Conservation (phyloP, 1,139 yeast species). For the Blastobotrys buckinghamii region DNA sequence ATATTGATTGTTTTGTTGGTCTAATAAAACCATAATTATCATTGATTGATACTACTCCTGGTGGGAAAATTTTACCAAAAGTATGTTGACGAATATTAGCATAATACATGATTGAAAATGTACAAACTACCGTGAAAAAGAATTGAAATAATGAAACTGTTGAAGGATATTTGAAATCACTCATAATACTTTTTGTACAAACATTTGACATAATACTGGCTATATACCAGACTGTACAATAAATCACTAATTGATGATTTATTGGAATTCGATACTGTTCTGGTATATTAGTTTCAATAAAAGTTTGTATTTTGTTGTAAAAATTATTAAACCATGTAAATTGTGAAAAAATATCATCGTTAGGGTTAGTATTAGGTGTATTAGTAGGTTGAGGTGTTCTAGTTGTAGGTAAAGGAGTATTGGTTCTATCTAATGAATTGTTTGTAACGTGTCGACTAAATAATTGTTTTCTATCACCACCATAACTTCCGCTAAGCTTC, state of each 20-base stretch:
- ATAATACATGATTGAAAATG: constrained; percentile 36
- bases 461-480: constrained; percentile 15
- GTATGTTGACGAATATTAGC: constrained; percentile 3
- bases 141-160: constrained; percentile 85
- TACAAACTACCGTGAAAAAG: constrained; percentile 57
- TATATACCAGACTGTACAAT: constrained; percentile 74
- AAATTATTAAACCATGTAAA: too few species aligned
- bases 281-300: constrained; percentile 14
- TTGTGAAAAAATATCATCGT: background rate
- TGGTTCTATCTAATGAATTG: background rate
- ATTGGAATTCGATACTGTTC: constrained; percentile 35
- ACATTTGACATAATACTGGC: constrained; percentile 79
- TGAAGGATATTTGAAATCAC: constrained; percentile 67
- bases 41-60: background rate
- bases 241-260: constrained; percentile 34
- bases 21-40: constrained; percentile 31
- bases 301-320: constrained; percentile 1
- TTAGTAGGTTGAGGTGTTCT: background rate
- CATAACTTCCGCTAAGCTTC: constrained; percentile 15
- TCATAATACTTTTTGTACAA: constrained; percentile 69
- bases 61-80: constrained; percentile 18
- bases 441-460: constrained; percentile 7
- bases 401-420: background rate
- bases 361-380: background rate
- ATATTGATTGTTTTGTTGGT: constrained; percentile 49